Percentiles rank a stretch among this genome's conserved stretches.
phyloP scores from a whole-genome alignment of 768 basidiomycete genomes.

The Collybia sordida region DNA sequence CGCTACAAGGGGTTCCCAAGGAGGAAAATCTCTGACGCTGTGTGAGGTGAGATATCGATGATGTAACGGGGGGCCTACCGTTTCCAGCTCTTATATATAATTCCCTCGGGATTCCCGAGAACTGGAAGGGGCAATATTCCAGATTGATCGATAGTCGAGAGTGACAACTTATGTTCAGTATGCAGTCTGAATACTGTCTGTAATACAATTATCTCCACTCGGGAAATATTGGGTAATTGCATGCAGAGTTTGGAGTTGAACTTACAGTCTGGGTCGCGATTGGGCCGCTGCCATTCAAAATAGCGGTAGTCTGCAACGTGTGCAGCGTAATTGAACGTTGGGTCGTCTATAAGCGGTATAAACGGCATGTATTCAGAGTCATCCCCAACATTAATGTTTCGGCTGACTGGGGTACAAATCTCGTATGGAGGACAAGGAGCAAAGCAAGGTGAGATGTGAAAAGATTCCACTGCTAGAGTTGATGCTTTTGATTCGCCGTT shows the following conservation, averaged over 20 bases:
- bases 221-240: neutral
- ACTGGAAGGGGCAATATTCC: conserved; percentile 42
- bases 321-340: conserved; percentile 38
- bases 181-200: conserved; percentile 48
- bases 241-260: neutral
- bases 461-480: conserved; percentile 9
- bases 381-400: conserved; percentile 54
- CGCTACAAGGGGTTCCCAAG: conserved; percentile 21
- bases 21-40: conserved; percentile 28
- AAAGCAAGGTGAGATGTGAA: conserved; percentile 11
- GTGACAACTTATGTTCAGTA: conserved; percentile 31
- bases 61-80: conserved; percentile 10
- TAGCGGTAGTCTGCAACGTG: conserved; percentile 42
- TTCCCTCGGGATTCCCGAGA: conserved; percentile 15
- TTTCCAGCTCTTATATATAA: conserved; percentile 20
- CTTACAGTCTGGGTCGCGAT: conserved; percentile 36
- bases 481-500: conserved; percentile 3
- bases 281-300: conserved; percentile 49
- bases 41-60: neutral
- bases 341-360: conserved; percentile 64
- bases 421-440: conserved; percentile 47
- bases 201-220: conserved; percentile 50
- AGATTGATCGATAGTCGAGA: conserved; percentile 48
- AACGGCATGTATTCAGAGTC: conserved; percentile 59
- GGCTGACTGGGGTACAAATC: conserved; percentile 48